Conservation (phyloP, 2,329 filamentous ascomycete species). For the Curvularia lunata region DNA sequence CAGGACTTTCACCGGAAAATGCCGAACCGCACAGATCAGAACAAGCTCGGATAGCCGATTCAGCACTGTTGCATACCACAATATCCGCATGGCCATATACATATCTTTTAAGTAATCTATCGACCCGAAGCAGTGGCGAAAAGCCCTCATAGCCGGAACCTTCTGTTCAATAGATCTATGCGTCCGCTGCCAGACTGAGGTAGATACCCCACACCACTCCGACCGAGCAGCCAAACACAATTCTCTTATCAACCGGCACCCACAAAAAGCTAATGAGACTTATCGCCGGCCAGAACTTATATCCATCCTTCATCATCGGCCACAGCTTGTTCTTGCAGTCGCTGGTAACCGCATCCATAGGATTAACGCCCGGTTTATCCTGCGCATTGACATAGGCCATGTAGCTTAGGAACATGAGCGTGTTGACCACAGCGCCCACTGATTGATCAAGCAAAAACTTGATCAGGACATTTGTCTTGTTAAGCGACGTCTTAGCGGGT, state of each 20-base stretch:
- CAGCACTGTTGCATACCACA: neutral
- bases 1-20: neutral
- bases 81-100: neutral
- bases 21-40: neutral
- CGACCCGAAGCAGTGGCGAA: no score
- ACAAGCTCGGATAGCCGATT: neutral
- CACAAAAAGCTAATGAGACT: constrained; percentile 74
- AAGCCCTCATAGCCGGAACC: neutral
- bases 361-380: constrained; percentile 41
- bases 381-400: constrained; percentile 58
- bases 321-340: constrained; percentile 62
- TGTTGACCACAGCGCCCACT: constrained; percentile 69
- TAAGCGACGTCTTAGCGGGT: constrained; percentile 49
- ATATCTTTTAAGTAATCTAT: neutral
- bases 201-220: constrained; percentile 79
- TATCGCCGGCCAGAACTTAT: constrained; percentile 75
- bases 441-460: constrained; percentile 76
- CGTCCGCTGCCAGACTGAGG: constrained; percentile 65
- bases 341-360: constrained; percentile 36
- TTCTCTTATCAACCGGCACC: constrained; percentile 72
- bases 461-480: constrained; percentile 67
- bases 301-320: constrained; percentile 63
- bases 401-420: constrained; percentile 66
- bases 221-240: constrained; percentile 73
- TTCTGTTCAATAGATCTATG: constrained; percentile 14